Base-by-base conservation (phyloP, 2,329 filamentous ascomycete genomes). In the Hymenoscyphus repandus region DNA sequence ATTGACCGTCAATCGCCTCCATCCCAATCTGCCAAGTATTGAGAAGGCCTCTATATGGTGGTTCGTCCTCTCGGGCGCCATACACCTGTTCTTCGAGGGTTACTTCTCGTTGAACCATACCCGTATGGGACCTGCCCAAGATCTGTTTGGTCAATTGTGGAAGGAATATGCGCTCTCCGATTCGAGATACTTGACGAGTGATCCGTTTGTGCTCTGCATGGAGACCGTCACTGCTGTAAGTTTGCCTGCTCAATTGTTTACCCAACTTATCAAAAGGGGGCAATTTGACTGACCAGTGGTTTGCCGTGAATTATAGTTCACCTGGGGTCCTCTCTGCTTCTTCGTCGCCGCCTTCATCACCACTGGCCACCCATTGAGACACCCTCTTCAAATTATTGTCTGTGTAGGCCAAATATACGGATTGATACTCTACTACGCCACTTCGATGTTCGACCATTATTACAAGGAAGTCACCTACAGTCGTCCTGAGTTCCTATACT, bases 31-130 rank as follows among this genome's bases (percentile, higher is more conserved):
- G 47, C 70, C 72, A 32, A 67, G 60, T 6, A 66, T 65, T 22
- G 86, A 90, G 57, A 73, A 81, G 41, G 59, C 76, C 11, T 78
- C 78, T 4, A 78, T 85, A 18, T 69, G 89, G 69, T 92, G 88
- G 88, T 91, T 91, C 66, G 76, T 85, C 18, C 73, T 92, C 12
- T 88, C 63, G 46, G 64, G 64, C 30, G 50, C 53, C 15, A 64
- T 66, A 30, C 64, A 66, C 50, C 47, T 66, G 22, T 65, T 65
- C 51, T 59, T 59, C 41, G 50, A 60, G 56, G 64, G 76, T 22
- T 78, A 79, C 65, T 79, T 75, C 58, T 69, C 71, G 10, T 63
- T 69, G 58, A 72, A 77, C 63, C 69, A 69, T 39, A 52, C 62
- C 46, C 52, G 63, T 52, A 72, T 80, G 58, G 70, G 69, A 32